These are phyloP conservation scores for Candida adriatica DNA, from an alignment of 805 yeast genomes.

Conservation along the genomic window DNA sequence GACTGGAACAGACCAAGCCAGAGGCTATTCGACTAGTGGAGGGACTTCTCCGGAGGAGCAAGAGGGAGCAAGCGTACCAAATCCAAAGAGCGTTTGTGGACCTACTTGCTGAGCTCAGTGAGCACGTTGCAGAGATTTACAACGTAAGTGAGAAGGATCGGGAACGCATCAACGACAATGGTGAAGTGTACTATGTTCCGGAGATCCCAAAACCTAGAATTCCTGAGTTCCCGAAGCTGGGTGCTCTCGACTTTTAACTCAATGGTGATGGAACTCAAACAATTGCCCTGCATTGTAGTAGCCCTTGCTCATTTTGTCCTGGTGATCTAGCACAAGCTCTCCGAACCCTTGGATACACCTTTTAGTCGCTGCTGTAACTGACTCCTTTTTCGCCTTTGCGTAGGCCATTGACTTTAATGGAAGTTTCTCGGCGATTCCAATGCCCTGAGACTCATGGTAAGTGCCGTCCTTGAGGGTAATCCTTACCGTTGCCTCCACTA, in stretches of 20 bases:
- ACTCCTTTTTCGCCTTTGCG: slow-evolving; percentile 78
- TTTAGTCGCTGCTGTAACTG: slow-evolving; percentile 79
- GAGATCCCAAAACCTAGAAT: slow-evolving; percentile 70
- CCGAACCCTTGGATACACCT: slow-evolving; percentile 65
- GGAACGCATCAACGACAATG: slow-evolving; percentile 84
- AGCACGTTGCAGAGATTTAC: slow-evolving; percentile 70
- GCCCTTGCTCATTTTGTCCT: slow-evolving; percentile 25
- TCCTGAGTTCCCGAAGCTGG: slow-evolving; percentile 52
- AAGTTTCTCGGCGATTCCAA: slow-evolving; percentile 62
- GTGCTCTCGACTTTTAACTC: slow-evolving; percentile 49
- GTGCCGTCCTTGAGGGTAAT: slow-evolving; percentile 78
- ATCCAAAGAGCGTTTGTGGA: slow-evolving; percentile 63
- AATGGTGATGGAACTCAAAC: slow-evolving; percentile 15
- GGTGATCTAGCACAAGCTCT: slow-evolving; percentile 52
- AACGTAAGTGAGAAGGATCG: slow-evolving; percentile 77
- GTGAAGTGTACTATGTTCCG: slow-evolving; percentile 70
- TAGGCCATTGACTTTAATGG: slow-evolving; percentile 61
- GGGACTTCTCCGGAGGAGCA: slow-evolving; percentile 64
- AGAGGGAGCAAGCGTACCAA: slow-evolving; percentile 75
- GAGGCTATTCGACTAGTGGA: slow-evolving; percentile 74
- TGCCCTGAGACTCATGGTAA: slow-evolving; percentile 70
- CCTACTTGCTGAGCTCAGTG: slow-evolving; percentile 46
- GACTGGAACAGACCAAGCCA: slow-evolving; percentile 63
- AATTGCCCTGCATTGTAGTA: slow-evolving; percentile 27
- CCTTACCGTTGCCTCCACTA: slow-evolving; percentile 42